A percentile compares a stretch with the other conserved stretches of the same genome.
phyloP scores from a whole-genome alignment of 306 rosid species.

The Sicyos edulis region DNA sequence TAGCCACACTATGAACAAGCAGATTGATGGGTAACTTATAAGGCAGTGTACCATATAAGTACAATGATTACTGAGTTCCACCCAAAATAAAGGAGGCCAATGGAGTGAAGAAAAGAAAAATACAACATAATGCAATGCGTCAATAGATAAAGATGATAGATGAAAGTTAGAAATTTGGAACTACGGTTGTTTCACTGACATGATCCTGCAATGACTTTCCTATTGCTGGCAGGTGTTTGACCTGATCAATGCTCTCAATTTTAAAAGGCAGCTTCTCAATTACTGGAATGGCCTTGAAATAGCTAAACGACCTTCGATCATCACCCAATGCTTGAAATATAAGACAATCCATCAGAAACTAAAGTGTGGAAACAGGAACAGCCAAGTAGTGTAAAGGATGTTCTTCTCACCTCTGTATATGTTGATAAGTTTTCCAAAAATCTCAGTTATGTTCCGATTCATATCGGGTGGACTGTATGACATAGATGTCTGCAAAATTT shows the following conservation, averaged over 20 bases:
- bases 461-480: conserved; percentile 57
- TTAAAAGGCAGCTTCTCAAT: neutral
- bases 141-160: neutral
- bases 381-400: neutral
- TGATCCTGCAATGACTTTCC: conserved; percentile 91
- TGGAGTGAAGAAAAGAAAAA: neutral
- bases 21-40: neutral
- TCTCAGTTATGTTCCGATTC: conserved; percentile 68
- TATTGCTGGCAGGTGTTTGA: conserved; percentile 64
- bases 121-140: neutral
- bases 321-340: conserved; percentile 73
- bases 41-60: neutral
- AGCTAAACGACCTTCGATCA: conserved; percentile 35
- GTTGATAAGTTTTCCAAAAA: conserved; percentile 79
- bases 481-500: neutral
- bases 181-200: conserved; percentile 39
- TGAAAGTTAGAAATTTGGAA: neutral
- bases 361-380: conserved; percentile 1
- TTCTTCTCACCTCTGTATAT: conserved; percentile 67
- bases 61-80: neutral
- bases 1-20: conserved; percentile 1
- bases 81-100: neutral
- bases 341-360: conserved; percentile 28
- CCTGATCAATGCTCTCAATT: conserved; percentile 60
- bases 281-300: neutral